A percentile compares a stretch with the other conserved stretches of the same genome.
phyloP scores from a whole-genome alignment of 345 rosid species.

The Melaleuca quinquenervia region DNA sequence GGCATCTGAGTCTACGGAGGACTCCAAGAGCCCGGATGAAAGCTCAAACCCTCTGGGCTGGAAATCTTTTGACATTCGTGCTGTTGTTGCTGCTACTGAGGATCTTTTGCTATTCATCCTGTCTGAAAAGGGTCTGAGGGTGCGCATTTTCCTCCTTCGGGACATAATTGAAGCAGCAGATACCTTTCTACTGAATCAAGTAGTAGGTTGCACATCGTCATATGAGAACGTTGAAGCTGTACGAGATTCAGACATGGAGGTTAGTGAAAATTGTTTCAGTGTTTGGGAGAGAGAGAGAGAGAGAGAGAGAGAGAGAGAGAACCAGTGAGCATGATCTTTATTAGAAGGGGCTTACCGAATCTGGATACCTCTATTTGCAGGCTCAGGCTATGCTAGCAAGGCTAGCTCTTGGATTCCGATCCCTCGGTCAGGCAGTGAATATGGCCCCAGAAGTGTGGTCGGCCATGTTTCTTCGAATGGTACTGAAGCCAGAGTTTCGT shows the following conservation, averaged over 20 bases:
- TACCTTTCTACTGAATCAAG: constrained; percentile 39
- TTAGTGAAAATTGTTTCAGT: constrained; percentile 2
- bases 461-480: constrained; percentile 57
- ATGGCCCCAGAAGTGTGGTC: constrained; percentile 80
- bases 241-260: constrained; percentile 23
- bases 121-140: constrained; percentile 72
- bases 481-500: constrained; percentile 50
- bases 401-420: constrained; percentile 43
- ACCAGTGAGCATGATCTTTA: not conserved
- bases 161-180: constrained; percentile 70
- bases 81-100: constrained; percentile 89
- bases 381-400: constrained; percentile 31
- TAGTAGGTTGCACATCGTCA: constrained; percentile 12
- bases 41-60: constrained; percentile 31
- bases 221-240: constrained; percentile 12
- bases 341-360: not conserved
- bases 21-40: constrained; percentile 13
- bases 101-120: constrained; percentile 74
- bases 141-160: constrained; percentile 62
- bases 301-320: not conserved
- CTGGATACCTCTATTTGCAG: constrained; percentile 12
- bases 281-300: too few relatives aligned
- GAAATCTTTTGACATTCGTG: constrained; percentile 78
- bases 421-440: constrained; percentile 49
- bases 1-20: constrained; percentile 39